Evolutionary conservation across 1,139 yeast genomes (phyloP), one percentile per base, ranked within the genome.

Genomic region (Candida tetrigidarum): DNA sequence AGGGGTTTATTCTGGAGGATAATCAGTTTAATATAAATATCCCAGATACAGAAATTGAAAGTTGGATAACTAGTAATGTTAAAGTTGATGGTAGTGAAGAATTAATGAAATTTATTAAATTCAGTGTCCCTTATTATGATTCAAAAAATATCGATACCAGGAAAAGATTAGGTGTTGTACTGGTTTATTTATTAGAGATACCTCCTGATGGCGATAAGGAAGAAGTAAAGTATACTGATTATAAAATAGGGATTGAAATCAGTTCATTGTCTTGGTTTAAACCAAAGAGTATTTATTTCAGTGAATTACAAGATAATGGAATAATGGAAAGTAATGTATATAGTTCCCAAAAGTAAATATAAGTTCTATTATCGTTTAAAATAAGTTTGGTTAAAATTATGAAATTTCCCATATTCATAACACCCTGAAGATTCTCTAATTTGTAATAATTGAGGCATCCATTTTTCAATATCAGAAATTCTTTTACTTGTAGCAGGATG

Each of bases 401-500:
- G 45, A 48, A 66, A 62, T 45, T 51, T 40, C 19, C 54, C 53
- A 45, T 57, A 60, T 36, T 63, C 67, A 44, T 63, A 55, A 49
- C 71, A 66, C 10, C 63, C 62, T 7, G 63, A 50, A 11, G 51
- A 37, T 43, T 77, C 81, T 45, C 65, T 60, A 32, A 76, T 62
- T 10, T 54, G 51, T 25, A 75, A 74, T 28, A 96, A 90, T 45
- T 80, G 81, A 0, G 91, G 90, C 66, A 89, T 64, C 95, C 96
- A 88, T 35, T 71, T 62, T 29, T 69, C 59, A 63, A 93, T 86
- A 54, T 87, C 86, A 34, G 74, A 67, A 33, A 89, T 83, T 60
- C 99, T 78, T 50, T 78, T 80, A 19, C 69, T 67, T 18, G 91
- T 85, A n/a, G 91, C 84, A 0, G 99, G 99, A 66, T 93, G 99